A percentile compares a stretch with the other conserved stretches of the same genome.
Conservation (phyloP, 2,329 filamentous ascomycete species). For the Aspergillus unguis region DNA sequence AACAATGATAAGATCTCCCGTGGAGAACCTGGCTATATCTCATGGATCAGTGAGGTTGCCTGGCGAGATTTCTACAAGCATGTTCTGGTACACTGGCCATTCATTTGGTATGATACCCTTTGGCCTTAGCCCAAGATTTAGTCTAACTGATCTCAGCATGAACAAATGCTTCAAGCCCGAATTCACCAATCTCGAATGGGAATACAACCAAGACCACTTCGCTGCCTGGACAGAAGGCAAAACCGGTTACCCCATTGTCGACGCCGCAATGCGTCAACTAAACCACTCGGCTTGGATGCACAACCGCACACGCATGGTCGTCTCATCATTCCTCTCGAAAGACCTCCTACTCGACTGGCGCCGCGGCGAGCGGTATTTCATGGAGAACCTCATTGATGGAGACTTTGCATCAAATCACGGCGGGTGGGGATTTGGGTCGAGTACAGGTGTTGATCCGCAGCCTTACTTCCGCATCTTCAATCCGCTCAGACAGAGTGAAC, state of each 20-base stretch:
- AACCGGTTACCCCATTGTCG: slow-evolving; percentile 79
- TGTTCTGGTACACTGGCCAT: slow-evolving; percentile 80
- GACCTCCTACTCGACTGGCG: slow-evolving; percentile 81
- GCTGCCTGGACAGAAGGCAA: slow-evolving; percentile 68
- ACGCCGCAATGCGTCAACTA: slow-evolving; percentile 81
- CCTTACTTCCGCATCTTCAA: slow-evolving; percentile 93
- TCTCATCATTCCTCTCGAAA: slow-evolving; percentile 75
- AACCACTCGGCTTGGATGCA: slow-evolving; percentile 71
- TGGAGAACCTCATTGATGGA: slow-evolving; percentile 74
- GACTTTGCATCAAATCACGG: slow-evolving; percentile 78
- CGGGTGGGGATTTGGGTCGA: slow-evolving; percentile 64
- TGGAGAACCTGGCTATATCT: slow-evolving; percentile 62
- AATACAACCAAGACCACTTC: slow-evolving; percentile 68
- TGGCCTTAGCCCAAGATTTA: background rate
- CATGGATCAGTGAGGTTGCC: slow-evolving; percentile 78
- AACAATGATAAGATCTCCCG: slow-evolving; percentile 64
- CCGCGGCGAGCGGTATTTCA: slow-evolving; percentile 76
- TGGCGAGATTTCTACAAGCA: slow-evolving; percentile 90
- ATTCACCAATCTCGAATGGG: slow-evolving; percentile 79
- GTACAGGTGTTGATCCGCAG: slow-evolving; percentile 75
- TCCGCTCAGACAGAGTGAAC: slow-evolving; percentile 77
- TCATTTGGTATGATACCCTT: slow-evolving; percentile 43
- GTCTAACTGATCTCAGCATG: slow-evolving; percentile 49
- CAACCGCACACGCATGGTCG: slow-evolving; percentile 80
- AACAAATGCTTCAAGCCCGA: slow-evolving; percentile 78